A percentile compares a stretch with the other conserved stretches of the same genome.
Evolutionary conservation across 768 basidiomycete genomes (phyloP).

Genomic region (Sutorius australiensis): DNA sequence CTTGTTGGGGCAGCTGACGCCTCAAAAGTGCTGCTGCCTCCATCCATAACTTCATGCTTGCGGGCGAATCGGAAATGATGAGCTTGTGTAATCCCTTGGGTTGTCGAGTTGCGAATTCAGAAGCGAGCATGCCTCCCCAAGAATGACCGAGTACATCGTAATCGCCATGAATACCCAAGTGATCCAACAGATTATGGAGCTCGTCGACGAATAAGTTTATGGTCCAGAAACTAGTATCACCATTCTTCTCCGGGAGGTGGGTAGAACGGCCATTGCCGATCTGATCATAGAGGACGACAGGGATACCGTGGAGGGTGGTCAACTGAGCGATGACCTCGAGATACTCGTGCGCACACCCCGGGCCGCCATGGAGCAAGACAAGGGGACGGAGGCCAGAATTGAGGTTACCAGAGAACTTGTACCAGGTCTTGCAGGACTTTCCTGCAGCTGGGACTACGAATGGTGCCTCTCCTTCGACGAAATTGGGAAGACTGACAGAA

Average conservation of each 20-base stretch:
- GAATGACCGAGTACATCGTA: constrained; percentile 45
- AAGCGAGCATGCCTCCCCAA: constrained; percentile 45
- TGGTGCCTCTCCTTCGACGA: constrained; percentile 30
- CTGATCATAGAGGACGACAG: constrained; percentile 56
- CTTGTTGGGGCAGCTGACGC: constrained; percentile 37
- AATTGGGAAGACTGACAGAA: constrained; percentile 22
- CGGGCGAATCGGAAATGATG: constrained; percentile 43
- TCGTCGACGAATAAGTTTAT: constrained; percentile 49
- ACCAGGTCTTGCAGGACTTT: constrained; percentile 45
- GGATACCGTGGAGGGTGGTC: constrained; percentile 34
- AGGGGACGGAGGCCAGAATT: constrained; percentile 37
- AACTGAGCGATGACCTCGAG: constrained; percentile 40
- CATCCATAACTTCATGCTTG: constrained; percentile 44
- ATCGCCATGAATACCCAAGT: constrained; percentile 42
- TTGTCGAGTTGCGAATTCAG: constrained; percentile 31
- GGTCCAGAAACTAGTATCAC: constrained; percentile 46
- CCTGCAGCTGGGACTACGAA: constrained; percentile 27
- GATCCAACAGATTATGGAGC: constrained; percentile 42
- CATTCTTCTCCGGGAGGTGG: constrained; percentile 47
- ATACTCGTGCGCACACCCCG: constrained; percentile 44
- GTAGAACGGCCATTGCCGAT: constrained; percentile 53
- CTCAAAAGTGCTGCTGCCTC: constrained; percentile 31
- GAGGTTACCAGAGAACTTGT: constrained; percentile 47
- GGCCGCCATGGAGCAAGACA: constrained; percentile 53
- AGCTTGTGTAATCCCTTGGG: constrained; percentile 46